These are phyloP conservation scores for Pulveroboletus sp. DNA, from an alignment of 768 basidiomycete genomes.

Conservation along the genomic window DNA sequence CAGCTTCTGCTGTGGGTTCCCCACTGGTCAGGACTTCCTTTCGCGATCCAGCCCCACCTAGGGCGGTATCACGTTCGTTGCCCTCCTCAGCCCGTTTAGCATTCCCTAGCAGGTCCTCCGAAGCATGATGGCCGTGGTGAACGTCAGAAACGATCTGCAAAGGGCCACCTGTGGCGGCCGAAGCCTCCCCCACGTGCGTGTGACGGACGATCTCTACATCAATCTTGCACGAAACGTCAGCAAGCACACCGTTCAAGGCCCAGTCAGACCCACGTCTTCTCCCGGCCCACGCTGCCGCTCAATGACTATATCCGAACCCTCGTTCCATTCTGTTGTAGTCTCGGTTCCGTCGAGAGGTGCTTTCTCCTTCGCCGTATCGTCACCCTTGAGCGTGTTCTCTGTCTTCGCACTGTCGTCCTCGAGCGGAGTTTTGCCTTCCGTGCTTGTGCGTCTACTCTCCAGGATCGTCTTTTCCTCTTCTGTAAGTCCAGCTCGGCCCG, in stretches of 20 bases:
- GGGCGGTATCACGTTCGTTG: conserved; percentile 15
- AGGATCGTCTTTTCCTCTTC: conserved; percentile 28
- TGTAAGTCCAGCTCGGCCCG: conserved; percentile 33
- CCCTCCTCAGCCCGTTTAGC: conserved; percentile 20
- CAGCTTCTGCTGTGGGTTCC: conserved; percentile 2
- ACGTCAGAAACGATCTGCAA: conserved; percentile 8
- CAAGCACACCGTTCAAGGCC: background rate
- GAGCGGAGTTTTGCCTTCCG: background rate
- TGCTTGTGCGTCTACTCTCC: conserved; percentile 24
- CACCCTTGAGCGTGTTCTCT: conserved; percentile 9
- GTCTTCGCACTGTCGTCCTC: conserved; percentile 10
- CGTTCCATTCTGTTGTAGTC: conserved; percentile 53
- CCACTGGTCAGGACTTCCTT: conserved; percentile 1
- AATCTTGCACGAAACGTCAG: conserved; percentile 39
- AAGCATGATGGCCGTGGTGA: conserved; percentile 13
- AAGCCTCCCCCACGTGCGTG: conserved; percentile 22
- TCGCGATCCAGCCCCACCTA: conserved; percentile 11
- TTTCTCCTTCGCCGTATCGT: conserved; percentile 30
- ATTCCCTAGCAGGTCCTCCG: conserved; percentile 19
- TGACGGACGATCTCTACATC: conserved; percentile 60
- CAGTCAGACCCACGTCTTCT: conserved; percentile 53
- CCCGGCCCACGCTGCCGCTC: conserved; percentile 57
- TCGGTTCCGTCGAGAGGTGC: conserved; percentile 43
- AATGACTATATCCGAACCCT: conserved; percentile 62
- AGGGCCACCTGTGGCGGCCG: background rate